These are phyloP conservation scores for Hyphopichia wangnamkhiaoensis DNA, from an alignment of 1,139 yeast genomes.

Conservation along the genomic window DNA sequence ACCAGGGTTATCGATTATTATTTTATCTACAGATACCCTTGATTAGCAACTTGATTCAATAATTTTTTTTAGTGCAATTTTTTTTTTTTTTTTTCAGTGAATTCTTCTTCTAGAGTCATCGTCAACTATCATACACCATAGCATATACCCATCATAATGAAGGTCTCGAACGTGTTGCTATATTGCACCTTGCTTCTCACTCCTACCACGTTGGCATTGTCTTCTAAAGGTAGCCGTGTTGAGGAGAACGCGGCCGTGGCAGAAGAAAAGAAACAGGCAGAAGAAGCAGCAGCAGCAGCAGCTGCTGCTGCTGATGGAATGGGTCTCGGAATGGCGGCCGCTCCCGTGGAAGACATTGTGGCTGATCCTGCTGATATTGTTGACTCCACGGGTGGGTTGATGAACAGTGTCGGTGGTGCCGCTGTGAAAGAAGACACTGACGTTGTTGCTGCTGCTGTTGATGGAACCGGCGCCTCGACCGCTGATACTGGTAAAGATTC, in stretches of 20 bases:
- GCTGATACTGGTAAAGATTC: conserved; percentile 3
- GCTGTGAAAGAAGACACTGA: neutral
- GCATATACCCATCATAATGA: neutral
- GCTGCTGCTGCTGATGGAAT: conserved; percentile 1
- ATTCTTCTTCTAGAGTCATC: neutral
- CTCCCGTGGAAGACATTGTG: neutral
- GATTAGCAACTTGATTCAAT: too few species aligned
- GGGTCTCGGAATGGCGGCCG: neutral
- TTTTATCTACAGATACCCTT: too few species aligned
- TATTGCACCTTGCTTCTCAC: neutral
- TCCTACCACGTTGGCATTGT: neutral
- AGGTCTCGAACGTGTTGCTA: neutral
- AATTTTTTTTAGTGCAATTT: too few species aligned
- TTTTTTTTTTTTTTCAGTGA: neutral
- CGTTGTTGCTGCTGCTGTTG: neutral
- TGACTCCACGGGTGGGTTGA: neutral
- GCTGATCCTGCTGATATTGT: neutral
- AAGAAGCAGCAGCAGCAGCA: neutral
- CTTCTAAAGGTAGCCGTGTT: neutral
- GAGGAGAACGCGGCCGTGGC: neutral
- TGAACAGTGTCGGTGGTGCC: neutral
- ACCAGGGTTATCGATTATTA: too few species aligned
- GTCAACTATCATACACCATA: neutral
- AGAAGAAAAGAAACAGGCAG: neutral
- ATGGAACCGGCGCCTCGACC: conserved; percentile 3